Conservation (phyloP, 805 yeast species). For the Candida khao-thaluensis region DNA sequence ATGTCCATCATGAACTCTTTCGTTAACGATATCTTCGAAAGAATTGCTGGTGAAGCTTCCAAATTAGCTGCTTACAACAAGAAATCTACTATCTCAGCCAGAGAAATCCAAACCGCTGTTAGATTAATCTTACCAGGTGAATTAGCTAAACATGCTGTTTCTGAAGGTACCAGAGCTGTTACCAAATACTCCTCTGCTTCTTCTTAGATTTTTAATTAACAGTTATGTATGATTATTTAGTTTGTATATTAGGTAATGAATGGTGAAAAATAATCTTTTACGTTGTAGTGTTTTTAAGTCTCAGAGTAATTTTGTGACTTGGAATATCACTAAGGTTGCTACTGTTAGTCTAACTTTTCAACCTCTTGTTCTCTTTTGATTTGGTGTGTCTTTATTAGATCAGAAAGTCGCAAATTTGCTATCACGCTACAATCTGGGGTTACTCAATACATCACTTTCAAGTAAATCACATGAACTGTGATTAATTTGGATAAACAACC, state of each 20-base stretch:
- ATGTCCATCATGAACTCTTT: slow-evolving; percentile 99
- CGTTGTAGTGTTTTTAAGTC: neutral
- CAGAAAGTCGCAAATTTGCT: no score
- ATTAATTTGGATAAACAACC: no score
- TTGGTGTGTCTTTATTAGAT: no score
- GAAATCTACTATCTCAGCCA: slow-evolving; percentile 95
- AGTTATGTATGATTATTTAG: slow-evolving; percentile 11
- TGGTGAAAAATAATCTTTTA: slow-evolving; percentile 7
- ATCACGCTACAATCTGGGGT: no score
- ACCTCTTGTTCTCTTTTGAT: no score
- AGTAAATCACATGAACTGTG: no score
- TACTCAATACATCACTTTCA: no score
- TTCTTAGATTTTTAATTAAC: slow-evolving; percentile 21
- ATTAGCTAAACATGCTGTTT: slow-evolving; percentile 96
- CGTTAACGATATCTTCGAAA: slow-evolving; percentile 96
- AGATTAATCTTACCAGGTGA: slow-evolving; percentile 98
- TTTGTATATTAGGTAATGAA: slow-evolving; percentile 13
- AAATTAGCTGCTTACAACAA: slow-evolving; percentile 98
- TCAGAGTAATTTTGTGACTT: no score
- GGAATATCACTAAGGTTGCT: no score
- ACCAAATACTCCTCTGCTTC: slow-evolving; percentile 85
- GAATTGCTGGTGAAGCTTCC: slow-evolving; percentile 97
- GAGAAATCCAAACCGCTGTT: slow-evolving; percentile 98
- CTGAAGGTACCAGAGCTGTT: slow-evolving; percentile 98
- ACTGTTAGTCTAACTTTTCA: no score